Percentiles rank a stretch among this genome's conserved stretches.
phyloP scores from a whole-genome alignment of 768 basidiomycete species.

The Tricholoma saponaceum region DNA sequence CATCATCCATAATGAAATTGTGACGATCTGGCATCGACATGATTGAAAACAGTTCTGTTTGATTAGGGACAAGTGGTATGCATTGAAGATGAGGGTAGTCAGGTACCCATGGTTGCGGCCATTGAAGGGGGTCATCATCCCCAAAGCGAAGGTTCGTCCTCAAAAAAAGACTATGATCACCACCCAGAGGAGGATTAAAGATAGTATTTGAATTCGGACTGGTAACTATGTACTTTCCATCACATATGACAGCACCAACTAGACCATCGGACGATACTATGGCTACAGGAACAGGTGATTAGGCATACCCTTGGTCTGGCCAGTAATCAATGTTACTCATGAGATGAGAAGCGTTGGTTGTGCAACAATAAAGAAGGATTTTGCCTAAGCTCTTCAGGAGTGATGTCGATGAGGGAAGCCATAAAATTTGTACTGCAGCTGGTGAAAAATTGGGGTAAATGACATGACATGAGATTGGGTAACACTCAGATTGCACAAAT shows the following conservation, averaged over 20 bases:
- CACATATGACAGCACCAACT: neutral
- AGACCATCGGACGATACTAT: neutral
- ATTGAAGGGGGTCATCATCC: conserved; percentile 1
- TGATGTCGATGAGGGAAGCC: neutral
- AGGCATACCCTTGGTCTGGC: neutral
- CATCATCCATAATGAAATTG: neutral
- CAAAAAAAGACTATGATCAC: neutral
- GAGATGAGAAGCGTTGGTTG: neutral
- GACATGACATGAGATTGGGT: neutral
- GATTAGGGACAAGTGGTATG: neutral
- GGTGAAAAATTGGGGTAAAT: neutral
- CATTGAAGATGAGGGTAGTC: neutral
- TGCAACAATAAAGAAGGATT: neutral
- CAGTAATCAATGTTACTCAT: neutral
- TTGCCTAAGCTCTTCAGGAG: neutral
- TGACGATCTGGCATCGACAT: neutral
- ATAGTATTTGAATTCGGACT: neutral
- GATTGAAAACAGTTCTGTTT: neutral
- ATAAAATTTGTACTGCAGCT: neutral
- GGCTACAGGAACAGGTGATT: neutral
- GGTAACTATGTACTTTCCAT: conserved; percentile 1
- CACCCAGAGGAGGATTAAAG: conserved; percentile 1
- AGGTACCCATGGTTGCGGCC: conserved; percentile 4
- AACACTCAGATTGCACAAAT: neutral
- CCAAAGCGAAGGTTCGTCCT: neutral